phyloP scores from a whole-genome alignment of 148 eudicot genomes.

The Mesembryanthemum crystallinum region DNA sequence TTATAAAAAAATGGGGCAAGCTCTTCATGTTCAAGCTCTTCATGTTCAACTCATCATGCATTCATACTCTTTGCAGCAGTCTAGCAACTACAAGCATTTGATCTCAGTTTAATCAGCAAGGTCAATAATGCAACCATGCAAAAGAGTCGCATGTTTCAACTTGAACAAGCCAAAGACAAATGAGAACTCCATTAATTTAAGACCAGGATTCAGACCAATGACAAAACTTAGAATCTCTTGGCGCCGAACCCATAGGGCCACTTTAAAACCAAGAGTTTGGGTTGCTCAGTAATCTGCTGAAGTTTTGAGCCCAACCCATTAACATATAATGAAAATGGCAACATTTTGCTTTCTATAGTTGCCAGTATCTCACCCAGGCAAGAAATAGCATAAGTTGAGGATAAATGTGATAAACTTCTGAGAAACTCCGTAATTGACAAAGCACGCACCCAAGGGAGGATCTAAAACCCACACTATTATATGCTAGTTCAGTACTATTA shows the following conservation, averaged over 20 bases:
- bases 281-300: background rate
- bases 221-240: background rate
- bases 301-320: background rate
- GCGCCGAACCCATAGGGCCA: background rate
- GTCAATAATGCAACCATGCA: background rate
- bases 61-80: slow-evolving; percentile 5
- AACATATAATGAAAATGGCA: background rate
- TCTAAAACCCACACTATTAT: background rate
- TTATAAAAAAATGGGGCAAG: no score
- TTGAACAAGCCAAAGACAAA: background rate
- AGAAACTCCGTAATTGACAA: background rate
- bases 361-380: slow-evolving; percentile 2
- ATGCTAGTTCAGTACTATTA: background rate
- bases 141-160: background rate
- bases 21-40: no score
- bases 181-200: background rate
- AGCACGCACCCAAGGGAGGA: background rate
- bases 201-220: background rate
- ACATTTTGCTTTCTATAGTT: background rate
- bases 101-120: background rate
- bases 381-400: background rate
- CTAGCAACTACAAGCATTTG: background rate
- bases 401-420: background rate
- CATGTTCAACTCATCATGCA: background rate
- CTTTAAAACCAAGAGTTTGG: background rate